phyloP scores from a whole-genome alignment of 176 grass and related monocot species.

The Bromus sterilis region DNA sequence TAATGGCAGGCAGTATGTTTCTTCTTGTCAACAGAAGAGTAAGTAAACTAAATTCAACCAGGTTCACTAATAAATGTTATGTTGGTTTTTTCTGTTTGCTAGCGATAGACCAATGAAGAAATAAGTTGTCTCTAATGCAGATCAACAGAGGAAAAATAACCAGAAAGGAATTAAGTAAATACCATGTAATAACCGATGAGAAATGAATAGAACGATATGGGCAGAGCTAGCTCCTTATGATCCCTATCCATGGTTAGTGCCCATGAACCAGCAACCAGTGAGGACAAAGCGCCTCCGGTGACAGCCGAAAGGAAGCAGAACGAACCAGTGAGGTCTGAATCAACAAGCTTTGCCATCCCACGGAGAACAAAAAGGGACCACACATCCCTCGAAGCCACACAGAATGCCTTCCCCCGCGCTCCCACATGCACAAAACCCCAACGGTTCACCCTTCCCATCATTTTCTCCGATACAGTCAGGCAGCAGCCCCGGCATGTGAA shows the following conservation, averaged over 20 bases:
- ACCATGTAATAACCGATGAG: constrained; percentile 88
- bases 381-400: constrained; percentile 58
- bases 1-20: background rate
- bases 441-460: constrained; percentile 65
- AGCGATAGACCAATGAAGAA: background rate
- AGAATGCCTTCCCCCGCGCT: constrained; percentile 46
- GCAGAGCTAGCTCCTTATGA: constrained; percentile 38
- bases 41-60: background rate
- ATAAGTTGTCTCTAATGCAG: background rate
- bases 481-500: constrained; percentile 66
- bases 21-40: background rate
- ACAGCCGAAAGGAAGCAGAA: constrained; percentile 87
- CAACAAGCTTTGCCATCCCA: constrained; percentile 67
- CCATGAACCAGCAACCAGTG: constrained; percentile 69
- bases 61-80: background rate
- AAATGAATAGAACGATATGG: constrained; percentile 57
- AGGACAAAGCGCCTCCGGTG: constrained; percentile 48
- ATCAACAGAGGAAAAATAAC: background rate
- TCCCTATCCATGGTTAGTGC: constrained; percentile 43
- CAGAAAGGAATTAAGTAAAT: background rate
- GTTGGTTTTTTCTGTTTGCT: background rate
- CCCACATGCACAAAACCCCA: constrained; percentile 78
- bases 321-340: constrained; percentile 73
- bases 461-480: constrained; percentile 42
- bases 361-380: constrained; percentile 76